Base-by-base conservation (phyloP, 2,329 filamentous ascomycete species). In the Xylariaceae sp. region DNA sequence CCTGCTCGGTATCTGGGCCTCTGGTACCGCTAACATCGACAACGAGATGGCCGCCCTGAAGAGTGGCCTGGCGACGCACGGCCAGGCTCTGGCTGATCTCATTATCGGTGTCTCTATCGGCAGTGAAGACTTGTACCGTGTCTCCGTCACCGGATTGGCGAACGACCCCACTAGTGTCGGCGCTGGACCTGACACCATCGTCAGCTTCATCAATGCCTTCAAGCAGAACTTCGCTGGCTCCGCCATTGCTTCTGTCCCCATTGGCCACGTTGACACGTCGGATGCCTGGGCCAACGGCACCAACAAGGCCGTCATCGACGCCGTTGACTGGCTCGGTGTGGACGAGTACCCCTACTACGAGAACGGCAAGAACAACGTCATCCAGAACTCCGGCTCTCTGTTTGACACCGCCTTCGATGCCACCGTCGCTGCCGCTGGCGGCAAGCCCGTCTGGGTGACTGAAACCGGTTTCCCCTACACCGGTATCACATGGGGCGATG, bases 361-460 rank as follows among this genome's bases (percentile, higher is more conserved):
- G 64, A 69, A 66, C 49, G 69, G 66, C 41, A 64, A 71, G 55
- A 57, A 61, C 40, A 74, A 74, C 60, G 58, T 60, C 50, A 76
- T 80, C 55, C 74, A 74, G 9, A 71, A 75, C 49, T 67, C 75
- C 29, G 71, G 70, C 8, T 67, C 66, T 52, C 64, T 72, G 49
- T 71, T 77, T 50, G 79, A 79, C 70, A 57, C 60, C 8, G 67
- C 64, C 6, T 64, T 65, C 53, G 63, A 67, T 50, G 64, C 66
- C 46, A 69, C 67, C 6, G 46, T 68, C 45, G 72, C 70, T 30
- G 75, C 85, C 55, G 84, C 91, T 1, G 91, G 57, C 41, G 63
- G 62, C 31, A 64, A 62, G 51, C 63, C 63, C 40, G 63, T 96
- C 31, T 95, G 92, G 70, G 83, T 80, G 39, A 79, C 76, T 2